A percentile compares a stretch with the other conserved stretches of the same genome.
Conservation (phyloP, 2,329 filamentous ascomycete species). For the Colletotrichum gloeosporioides region DNA sequence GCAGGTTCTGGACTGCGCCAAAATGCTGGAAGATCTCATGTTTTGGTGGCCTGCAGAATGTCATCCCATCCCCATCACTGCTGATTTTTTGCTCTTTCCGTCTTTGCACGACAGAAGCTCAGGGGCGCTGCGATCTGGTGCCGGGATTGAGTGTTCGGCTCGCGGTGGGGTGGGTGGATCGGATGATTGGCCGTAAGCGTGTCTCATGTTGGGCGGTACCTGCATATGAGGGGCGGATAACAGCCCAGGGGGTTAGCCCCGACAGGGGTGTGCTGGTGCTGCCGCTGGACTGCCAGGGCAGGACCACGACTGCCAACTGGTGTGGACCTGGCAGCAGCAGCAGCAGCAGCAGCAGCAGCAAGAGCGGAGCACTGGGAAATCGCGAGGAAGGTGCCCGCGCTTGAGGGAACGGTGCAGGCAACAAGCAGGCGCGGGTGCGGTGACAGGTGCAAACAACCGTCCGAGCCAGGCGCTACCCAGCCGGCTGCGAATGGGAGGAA, state of each 20-base stretch:
- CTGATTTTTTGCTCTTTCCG: background rate
- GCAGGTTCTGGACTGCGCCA: background rate
- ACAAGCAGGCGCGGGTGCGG: background rate
- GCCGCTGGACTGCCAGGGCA: background rate
- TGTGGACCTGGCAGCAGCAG: background rate
- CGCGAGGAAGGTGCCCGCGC: background rate
- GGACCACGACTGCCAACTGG: background rate
- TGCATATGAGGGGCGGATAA: constrained; percentile 18
- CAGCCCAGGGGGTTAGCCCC: background rate
- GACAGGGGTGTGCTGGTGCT: background rate
- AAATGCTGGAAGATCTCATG: background rate
- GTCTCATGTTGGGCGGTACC: constrained; percentile 23
- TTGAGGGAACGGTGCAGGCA: background rate
- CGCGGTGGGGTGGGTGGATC: background rate
- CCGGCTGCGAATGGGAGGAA: background rate
- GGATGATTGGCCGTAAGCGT: constrained; percentile 13
- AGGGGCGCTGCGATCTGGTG: constrained; percentile 11
- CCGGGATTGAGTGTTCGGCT: background rate
- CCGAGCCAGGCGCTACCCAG: background rate
- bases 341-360: background rate
- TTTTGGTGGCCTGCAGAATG: background rate
- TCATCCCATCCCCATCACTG: background rate
- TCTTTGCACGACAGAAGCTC: background rate
- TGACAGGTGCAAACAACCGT: background rate
- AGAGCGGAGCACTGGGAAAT: background rate